phyloP scores from a whole-genome alignment of 768 basidiomycete species.

The Russula ochroleuca region DNA sequence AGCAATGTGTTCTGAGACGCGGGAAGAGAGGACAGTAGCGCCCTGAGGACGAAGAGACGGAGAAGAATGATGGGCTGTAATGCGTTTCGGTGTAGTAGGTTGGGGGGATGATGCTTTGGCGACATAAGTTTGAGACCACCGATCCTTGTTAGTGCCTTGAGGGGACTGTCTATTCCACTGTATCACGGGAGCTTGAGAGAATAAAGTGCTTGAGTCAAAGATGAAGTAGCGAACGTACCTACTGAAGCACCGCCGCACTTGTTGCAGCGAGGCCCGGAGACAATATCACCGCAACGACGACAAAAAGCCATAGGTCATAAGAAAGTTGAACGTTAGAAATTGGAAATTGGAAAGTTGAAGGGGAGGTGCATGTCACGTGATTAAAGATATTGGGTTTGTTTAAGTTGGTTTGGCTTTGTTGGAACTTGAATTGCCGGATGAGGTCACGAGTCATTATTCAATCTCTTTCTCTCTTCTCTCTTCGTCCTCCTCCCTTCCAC shows the following conservation, averaged over 20 bases:
- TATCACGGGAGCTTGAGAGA: conserved; percentile 56
- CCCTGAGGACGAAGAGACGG: conserved; percentile 49
- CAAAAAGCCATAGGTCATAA: conserved; percentile 69
- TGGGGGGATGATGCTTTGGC: conserved; percentile 44
- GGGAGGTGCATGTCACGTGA: conserved; percentile 14
- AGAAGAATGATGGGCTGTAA: conserved; percentile 25
- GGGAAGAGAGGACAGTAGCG: conserved; percentile 41
- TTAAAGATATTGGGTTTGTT: background rate
- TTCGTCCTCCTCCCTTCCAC: background rate
- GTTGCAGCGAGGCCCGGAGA: conserved; percentile 56
- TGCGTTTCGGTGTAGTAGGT: conserved; percentile 36
- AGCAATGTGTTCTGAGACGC: conserved; percentile 56
- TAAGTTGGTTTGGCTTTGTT: conserved; percentile 2
- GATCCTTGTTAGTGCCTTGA: conserved; percentile 49
- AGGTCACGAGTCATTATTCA: conserved; percentile 7
- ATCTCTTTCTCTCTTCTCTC: background rate
- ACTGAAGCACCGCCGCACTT: conserved; percentile 77
- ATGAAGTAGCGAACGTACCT: conserved; percentile 46
- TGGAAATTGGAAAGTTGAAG: background rate
- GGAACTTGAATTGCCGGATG: background rate
- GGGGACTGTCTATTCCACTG: conserved; percentile 53
- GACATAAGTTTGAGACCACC: conserved; percentile 79
- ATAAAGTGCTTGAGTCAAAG: background rate
- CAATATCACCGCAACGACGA: conserved; percentile 81
- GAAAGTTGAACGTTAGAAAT: conserved; percentile 9